Base-by-base conservation (phyloP, 169 alveolate species). In the Eimeria necatrix region DNA sequence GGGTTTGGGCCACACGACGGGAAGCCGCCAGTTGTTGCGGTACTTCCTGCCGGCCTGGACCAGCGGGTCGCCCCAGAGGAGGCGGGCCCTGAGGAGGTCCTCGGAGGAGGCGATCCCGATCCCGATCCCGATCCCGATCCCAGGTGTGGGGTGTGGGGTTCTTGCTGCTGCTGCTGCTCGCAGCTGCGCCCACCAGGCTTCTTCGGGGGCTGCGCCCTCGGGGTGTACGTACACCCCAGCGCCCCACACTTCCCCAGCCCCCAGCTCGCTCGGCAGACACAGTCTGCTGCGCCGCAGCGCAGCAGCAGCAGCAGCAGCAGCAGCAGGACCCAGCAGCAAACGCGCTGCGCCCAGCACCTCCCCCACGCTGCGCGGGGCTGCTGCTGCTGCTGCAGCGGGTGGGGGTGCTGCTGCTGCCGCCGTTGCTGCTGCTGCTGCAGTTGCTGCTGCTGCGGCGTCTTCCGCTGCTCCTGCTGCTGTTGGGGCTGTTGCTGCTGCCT, bases 11-110 rank as follows among this genome's bases (percentile, higher is more conserved):
- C 87, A 76, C 12, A 76, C 41, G 14, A 76, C 64, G 24, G 87
- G 87, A 7, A 76, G 87, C 87, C 48, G 56, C 87, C 87, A 76
- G 32, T 76, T 76, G 64, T 76, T 76, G 32, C 59, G 12, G 24
- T 76, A 76, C 12, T 76, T 76, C 22, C 87, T 41, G 8, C 87
- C 87, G 49, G 87, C 59, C 0, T 12, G 87, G 8, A 76, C 87
- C 1, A 76, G 87, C 1, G 87, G 87, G 24, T 76, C 87, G 2
- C 64, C 64, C 87, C 87, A 41, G 26, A 48, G 49, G 60, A 76
- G 32, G 18, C 41, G 56, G 8, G 87, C 87, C 64, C 24, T 51
- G 7, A 49, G 32, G 46, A 76, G 56, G 8, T 49, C 87, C 1
- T 76, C 87, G 4, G 41, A 46, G 41, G 87, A 61, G 12, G 6